Evolutionary conservation across 202 grass and related monocot species (phyloP).

Genomic region (Brachypodium distachyon): DNA sequence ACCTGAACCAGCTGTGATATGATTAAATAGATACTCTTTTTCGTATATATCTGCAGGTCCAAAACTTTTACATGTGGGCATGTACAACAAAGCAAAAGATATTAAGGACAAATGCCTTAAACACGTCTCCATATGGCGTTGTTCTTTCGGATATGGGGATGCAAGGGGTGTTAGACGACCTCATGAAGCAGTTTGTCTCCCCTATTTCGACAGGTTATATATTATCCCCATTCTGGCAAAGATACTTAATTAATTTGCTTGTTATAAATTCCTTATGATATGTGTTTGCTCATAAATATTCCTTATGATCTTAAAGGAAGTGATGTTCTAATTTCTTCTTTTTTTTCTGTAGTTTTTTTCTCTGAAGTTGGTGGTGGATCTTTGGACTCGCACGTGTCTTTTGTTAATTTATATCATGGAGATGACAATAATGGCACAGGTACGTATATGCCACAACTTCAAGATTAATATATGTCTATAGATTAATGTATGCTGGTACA

Average conservation of each 20-base stretch:
- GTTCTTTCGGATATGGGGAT: slow-evolving; percentile 51
- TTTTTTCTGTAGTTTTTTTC: slow-evolving; percentile 35
- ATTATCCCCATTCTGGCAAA: too few species aligned
- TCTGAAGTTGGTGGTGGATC: slow-evolving; percentile 40
- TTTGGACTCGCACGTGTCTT: slow-evolving; percentile 52
- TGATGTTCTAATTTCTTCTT: neutral
- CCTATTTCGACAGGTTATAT: slow-evolving; percentile 43
- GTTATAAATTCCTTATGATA: neutral
- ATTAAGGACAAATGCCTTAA: slow-evolving; percentile 40
- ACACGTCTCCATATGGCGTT: slow-evolving; percentile 9
- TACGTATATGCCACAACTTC: neutral
- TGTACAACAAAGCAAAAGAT: slow-evolving; percentile 26
- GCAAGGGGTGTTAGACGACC: slow-evolving; percentile 43
- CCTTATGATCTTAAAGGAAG: neutral
- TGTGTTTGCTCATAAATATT: too few species aligned
- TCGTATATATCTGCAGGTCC: slow-evolving; percentile 39
- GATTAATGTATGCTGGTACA: too few species aligned
- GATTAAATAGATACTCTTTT: neutral
- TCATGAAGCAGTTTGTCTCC: slow-evolving; percentile 58
- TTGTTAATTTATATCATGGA: slow-evolving; percentile 45
- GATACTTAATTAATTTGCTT: too few species aligned
- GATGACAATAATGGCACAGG: slow-evolving; percentile 40
- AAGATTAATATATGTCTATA: too few species aligned
- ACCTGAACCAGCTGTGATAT: neutral
- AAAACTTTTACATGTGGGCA: slow-evolving; percentile 55